These are phyloP conservation scores for Candida vartiovaarae DNA, from an alignment of 805 yeast genomes.

Conservation along the genomic window DNA sequence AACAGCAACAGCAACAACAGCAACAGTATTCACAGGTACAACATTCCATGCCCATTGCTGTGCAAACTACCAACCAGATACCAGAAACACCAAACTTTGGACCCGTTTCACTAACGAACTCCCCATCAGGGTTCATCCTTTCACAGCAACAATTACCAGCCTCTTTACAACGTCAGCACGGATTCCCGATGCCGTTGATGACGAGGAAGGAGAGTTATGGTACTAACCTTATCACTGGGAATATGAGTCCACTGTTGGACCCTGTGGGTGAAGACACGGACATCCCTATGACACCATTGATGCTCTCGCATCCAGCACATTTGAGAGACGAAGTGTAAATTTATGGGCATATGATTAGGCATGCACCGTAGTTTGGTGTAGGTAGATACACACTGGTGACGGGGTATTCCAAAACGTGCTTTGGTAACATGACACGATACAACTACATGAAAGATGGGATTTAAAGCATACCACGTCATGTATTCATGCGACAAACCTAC, in stretches of 20 bases:
- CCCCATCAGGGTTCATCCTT: conserved; percentile 18
- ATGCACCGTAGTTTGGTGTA: no score
- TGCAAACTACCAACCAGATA: conserved; percentile 1
- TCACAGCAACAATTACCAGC: conserved; percentile 16
- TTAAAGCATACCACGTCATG: neutral
- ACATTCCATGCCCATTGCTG: conserved; percentile 10
- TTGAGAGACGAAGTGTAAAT: neutral
- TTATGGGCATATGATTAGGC: no score
- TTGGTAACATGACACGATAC: no score
- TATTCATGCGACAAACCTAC: conserved; percentile 27
- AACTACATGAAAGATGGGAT: neutral
- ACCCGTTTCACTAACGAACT: conserved; percentile 17
- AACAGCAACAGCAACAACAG: conserved; percentile 8
- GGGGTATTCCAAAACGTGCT: no score
- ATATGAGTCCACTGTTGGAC: conserved; percentile 17
- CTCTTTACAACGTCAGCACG: conserved; percentile 13
- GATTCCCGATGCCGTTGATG: conserved; percentile 8
- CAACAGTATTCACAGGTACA: neutral
- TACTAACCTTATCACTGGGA: conserved; percentile 3
- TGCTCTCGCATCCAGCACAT: conserved; percentile 5
- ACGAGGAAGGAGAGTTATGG: conserved; percentile 8
- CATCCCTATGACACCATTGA: conserved; percentile 22
- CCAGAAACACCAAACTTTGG: conserved; percentile 21
- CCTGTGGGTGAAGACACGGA: conserved; percentile 13
- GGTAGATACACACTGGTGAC: no score